These are phyloP conservation scores for Metroxylon sagu DNA, from an alignment of 176 grass and related monocot species.

Conservation along the genomic window DNA sequence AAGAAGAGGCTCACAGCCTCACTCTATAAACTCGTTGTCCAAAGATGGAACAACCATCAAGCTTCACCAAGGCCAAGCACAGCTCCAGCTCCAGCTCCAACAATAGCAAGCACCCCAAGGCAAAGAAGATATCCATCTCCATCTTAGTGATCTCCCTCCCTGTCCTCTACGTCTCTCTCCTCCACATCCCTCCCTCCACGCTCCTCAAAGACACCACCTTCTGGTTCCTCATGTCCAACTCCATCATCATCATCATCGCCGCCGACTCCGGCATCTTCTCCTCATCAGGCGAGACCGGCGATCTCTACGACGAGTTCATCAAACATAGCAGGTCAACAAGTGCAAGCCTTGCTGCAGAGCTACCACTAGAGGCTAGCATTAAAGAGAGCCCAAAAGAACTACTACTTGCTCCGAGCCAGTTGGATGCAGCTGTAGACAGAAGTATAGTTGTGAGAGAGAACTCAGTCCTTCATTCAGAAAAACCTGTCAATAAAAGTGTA, in stretches of 20 bases:
- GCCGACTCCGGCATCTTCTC: conserved; percentile 69
- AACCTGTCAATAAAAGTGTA: too few species aligned
- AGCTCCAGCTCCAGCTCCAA: conserved; percentile 9
- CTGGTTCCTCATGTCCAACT: conserved; percentile 99
- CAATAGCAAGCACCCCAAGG: conserved; percentile 2
- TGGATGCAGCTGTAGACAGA: too few species aligned
- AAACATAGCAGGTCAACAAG: background rate
- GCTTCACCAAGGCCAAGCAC: background rate
- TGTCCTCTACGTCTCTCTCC: conserved; percentile 81
- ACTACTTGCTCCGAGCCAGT: too few species aligned
- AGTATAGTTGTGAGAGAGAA: too few species aligned
- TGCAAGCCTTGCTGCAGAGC: background rate
- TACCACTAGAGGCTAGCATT: background rate
- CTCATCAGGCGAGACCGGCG: background rate
- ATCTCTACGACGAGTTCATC: conserved; percentile 3
- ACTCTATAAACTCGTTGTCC: too few species aligned
- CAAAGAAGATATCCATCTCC: conserved; percentile 61
- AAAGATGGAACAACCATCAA: too few species aligned
- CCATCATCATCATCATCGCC: conserved; percentile 81
- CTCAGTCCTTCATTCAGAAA: too few species aligned
- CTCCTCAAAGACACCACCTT: conserved; percentile 91
- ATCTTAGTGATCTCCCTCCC: conserved; percentile 72
- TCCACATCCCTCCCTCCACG: conserved; percentile 55
- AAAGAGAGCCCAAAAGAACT: too few species aligned
- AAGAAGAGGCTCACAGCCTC: too few species aligned